These are phyloP conservation scores for Pyrrhoderma noxium DNA, from an alignment of 1,284 basidiomycete species.

Conservation along the genomic window DNA sequence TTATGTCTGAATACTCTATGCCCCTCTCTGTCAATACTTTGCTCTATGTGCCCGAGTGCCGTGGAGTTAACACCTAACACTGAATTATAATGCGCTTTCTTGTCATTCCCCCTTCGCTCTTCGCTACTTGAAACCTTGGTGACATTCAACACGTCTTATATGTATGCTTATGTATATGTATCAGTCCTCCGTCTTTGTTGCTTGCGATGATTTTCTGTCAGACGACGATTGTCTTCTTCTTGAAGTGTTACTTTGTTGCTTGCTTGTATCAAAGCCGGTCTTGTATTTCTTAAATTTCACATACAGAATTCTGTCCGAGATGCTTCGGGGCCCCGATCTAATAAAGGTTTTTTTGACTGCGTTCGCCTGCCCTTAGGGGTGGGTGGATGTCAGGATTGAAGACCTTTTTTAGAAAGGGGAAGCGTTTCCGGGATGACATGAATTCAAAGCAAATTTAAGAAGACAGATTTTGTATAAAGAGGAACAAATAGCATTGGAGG, in stretches of 20 bases:
- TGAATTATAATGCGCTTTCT: conserved; percentile 3
- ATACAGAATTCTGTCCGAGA: conserved; percentile 12
- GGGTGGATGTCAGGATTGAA: neutral
- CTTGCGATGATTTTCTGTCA: conserved; percentile 2
- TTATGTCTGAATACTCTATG: neutral
- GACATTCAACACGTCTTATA: too few species aligned
- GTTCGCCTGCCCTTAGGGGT: too few species aligned
- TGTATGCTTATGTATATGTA: too few species aligned
- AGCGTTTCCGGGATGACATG: conserved; percentile 14
- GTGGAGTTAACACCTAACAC: conserved; percentile 14
- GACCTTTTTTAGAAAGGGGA: neutral
- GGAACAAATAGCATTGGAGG: neutral
- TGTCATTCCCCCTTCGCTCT: conserved; percentile 10
- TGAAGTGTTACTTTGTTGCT: conserved; percentile 3
- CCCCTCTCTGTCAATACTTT: neutral
- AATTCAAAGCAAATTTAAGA: neutral
- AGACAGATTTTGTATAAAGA: conserved; percentile 2
- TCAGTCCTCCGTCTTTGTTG: neutral
- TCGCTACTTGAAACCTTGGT: neutral
- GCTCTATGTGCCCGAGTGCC: conserved; percentile 1
- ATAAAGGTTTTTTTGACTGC: too few species aligned
- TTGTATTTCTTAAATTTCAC: neutral
- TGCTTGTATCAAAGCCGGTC: neutral
- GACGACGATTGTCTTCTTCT: neutral
- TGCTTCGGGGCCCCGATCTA: conserved; percentile 1